phyloP scores from a whole-genome alignment of 2,329 filamentous ascomycete species.

The Claviceps lovelessii region DNA sequence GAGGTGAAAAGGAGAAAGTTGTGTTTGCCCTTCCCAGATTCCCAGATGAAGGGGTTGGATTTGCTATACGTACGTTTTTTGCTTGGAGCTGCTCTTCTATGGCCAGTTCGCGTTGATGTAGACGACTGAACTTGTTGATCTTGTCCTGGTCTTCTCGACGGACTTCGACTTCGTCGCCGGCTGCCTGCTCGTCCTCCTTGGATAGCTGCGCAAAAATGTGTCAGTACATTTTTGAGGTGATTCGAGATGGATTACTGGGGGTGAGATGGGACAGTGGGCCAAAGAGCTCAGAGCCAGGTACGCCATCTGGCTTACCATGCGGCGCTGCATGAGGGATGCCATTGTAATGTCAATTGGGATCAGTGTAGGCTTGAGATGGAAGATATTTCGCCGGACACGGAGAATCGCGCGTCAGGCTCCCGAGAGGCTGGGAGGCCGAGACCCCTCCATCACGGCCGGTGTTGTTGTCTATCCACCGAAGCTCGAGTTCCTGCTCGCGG shows the following conservation, averaged over 20 bases:
- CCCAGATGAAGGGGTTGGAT: too few species aligned
- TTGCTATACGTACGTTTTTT: slow-evolving; percentile 50
- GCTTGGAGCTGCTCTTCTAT: slow-evolving; percentile 67
- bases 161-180: slow-evolving; percentile 77
- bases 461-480: not conserved
- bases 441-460: not conserved
- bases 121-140: slow-evolving; percentile 92
- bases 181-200: slow-evolving; percentile 70
- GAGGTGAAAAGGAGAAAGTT: too few species aligned
- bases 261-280: too few species aligned
- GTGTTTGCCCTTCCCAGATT: too few species aligned
- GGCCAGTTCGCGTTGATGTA: slow-evolving; percentile 72
- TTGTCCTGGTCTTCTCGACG: slow-evolving; percentile 95
- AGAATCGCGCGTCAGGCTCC: not conserved
- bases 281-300: not conserved
- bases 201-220: slow-evolving; percentile 49
- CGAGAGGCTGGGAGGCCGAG: not conserved
- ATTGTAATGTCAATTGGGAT: slow-evolving; percentile 11
- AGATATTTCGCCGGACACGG: not conserved
- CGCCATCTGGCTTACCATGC: slow-evolving; percentile 34
- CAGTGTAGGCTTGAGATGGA: not conserved
- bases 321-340: slow-evolving; percentile 39
- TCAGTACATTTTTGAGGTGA: slow-evolving; percentile 5
- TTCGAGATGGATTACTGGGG: too few species aligned
- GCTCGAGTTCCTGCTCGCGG: not conserved